Conservation (phyloP, 805 yeast species). For the Kuraishia ogatae region DNA sequence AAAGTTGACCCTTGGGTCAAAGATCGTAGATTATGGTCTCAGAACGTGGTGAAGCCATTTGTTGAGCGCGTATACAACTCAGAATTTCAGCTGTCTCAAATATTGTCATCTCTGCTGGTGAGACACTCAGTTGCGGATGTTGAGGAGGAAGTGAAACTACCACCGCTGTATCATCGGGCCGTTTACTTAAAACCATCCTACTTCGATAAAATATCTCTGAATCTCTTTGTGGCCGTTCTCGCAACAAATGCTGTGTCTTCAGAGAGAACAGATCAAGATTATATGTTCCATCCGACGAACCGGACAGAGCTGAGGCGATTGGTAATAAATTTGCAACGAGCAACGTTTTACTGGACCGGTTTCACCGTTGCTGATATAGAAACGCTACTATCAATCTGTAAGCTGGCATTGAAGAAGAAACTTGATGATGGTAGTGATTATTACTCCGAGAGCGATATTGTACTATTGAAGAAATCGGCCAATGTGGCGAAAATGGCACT, state of each 20-base stretch:
- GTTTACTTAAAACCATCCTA: constrained; percentile 53
- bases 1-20: constrained; percentile 50
- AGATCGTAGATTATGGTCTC: constrained; percentile 38
- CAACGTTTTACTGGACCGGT: constrained; percentile 73
- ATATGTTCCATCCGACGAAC: constrained; percentile 61
- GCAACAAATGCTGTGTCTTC: constrained; percentile 72
- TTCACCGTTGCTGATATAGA: constrained; percentile 52
- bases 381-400: constrained; percentile 39
- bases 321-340: constrained; percentile 52
- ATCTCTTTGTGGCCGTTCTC: constrained; percentile 56
- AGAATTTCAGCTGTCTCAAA: constrained; percentile 26
- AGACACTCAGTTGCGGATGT: constrained; percentile 49
- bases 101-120: constrained; percentile 41
- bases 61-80: constrained; percentile 30
- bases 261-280: constrained; percentile 57
- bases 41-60: constrained; percentile 39
- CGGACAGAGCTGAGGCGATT: constrained; percentile 44
- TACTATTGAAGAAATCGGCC: constrained; percentile 34
- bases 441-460: constrained; percentile 29
- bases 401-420: constrained; percentile 28
- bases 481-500: constrained; percentile 40
- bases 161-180: constrained; percentile 50
- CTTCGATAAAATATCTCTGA: constrained; percentile 52
- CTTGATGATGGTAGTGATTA: constrained; percentile 13
- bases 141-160: constrained; percentile 45